Evolutionary conservation across 768 basidiomycete species (phyloP).

Genomic region (Imleria badia): DNA sequence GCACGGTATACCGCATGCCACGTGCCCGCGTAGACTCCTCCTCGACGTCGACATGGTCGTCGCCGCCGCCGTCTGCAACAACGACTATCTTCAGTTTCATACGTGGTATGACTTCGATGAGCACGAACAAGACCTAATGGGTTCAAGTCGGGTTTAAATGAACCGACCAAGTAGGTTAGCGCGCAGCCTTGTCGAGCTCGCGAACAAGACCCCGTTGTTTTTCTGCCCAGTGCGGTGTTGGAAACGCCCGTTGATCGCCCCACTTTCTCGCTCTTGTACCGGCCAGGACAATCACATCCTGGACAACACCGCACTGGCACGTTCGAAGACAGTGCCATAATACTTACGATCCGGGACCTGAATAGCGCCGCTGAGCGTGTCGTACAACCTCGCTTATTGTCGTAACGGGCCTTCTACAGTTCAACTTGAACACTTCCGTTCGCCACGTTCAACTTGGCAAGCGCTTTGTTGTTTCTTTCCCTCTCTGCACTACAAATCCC

Average conservation of each 20-base stretch:
- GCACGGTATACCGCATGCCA: background rate
- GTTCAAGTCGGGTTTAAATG: slow-evolving; percentile 1
- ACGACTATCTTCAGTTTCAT: background rate
- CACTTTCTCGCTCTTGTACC: background rate
- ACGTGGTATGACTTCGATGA: background rate
- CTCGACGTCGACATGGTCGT: background rate
- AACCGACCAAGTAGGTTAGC: background rate
- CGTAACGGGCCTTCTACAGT: background rate
- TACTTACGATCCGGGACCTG: slow-evolving; percentile 7
- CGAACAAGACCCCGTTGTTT: slow-evolving; percentile 8
- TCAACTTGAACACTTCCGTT: background rate
- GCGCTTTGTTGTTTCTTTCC: slow-evolving; percentile 11
- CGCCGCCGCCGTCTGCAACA: background rate
- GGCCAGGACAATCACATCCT: background rate
- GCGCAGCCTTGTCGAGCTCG: background rate
- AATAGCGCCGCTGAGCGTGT: too few species aligned
- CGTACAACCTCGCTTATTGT: slow-evolving; percentile 24
- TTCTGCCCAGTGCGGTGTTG: slow-evolving; percentile 16
- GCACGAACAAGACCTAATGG: background rate
- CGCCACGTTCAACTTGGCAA: slow-evolving; percentile 15
- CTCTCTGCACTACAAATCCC: slow-evolving; percentile 5
- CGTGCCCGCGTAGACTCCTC: background rate
- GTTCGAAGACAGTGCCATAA: slow-evolving; percentile 4
- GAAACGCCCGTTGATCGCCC: slow-evolving; percentile 7
- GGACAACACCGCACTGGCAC: slow-evolving; percentile 10